Base-by-base conservation (phyloP, 2,329 filamentous ascomycete genomes). In the Sporothrix brunneoviolacea region DNA sequence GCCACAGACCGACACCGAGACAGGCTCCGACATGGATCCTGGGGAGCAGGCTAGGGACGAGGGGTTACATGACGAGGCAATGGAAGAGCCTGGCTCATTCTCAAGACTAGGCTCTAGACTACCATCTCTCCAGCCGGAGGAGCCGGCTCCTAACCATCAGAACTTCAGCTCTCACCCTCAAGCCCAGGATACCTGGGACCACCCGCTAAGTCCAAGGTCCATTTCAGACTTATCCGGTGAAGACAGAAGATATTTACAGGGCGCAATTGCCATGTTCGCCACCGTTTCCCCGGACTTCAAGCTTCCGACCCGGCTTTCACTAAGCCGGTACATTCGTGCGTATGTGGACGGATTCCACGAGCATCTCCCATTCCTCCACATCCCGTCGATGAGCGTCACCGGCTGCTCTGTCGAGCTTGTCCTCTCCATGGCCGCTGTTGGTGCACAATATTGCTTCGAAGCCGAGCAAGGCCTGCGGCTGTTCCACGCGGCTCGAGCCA, bases 401-500 rank as follows among this genome's bases (percentile, higher is more conserved):
- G 40, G 53, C 24, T 51, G 33, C 6, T 27, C 53, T 10, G 48
- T 56, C 1, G 75, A 77, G 58, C 63, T 79, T 10, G 65, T 74
- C 2, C 65, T 79, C 3, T 72, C 73, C 10, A 66, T 77, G 52
- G 73, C 74, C 28, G 74, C 75, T 15, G 70, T 73, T 8, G 71
- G 72, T 2, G 66, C 72, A 1, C 64, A 70, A 30, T 73, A 73
- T 57, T 65, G 73, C 24, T 78, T 77, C 57, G 75, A 79, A 55
- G 63, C 65, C 15, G 63, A 65, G 9, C 65, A 73, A 44, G 76
- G 75, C 0, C 76, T 80, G 33, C 72, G 79, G 39, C 67, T 82
- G 3, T 82, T 80, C 58, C 74, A 77, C 60, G 74, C 75, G 12
- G 75, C 76, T 10, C 77, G 75, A 57, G 69, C 74, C 8, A 74